Percentiles rank a stretch among this genome's conserved stretches.
Evolutionary conservation across 305 asterid species (phyloP).

Genomic region (Solanum chacoense): DNA sequence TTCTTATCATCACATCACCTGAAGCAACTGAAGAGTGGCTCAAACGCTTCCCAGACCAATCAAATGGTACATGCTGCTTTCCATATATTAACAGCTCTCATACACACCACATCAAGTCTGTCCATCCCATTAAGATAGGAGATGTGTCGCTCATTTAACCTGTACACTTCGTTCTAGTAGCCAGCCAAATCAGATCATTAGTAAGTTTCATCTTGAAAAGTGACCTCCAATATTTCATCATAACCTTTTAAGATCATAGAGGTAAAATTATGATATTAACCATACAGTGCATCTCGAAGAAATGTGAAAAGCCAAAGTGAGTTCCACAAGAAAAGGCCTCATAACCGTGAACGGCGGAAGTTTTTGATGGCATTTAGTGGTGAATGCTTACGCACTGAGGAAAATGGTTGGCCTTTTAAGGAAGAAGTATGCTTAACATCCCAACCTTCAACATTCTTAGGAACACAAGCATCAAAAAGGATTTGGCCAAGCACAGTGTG

Average conservation of each 20-base stretch:
- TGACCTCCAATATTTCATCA: neutral
- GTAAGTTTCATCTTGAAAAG: neutral
- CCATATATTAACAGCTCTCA: neutral
- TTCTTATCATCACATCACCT: neutral
- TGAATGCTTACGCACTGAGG: slow-evolving; percentile 46
- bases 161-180: neutral
- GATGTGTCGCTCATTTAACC: neutral
- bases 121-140: neutral
- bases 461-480: slow-evolving; percentile 78
- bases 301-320: neutral
- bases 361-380: slow-evolving; percentile 5
- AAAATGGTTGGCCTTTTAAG: slow-evolving; percentile 58
- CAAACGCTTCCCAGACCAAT: neutral
- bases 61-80: neutral
- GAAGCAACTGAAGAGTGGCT: neutral
- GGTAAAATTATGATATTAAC: neutral
- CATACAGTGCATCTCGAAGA: neutral
- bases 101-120: neutral
- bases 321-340: neutral
- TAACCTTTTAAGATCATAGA: neutral
- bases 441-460: slow-evolving; percentile 89
- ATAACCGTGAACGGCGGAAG: slow-evolving; percentile 7
- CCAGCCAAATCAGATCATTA: neutral
- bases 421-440: slow-evolving; percentile 68
- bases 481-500: slow-evolving; percentile 77